Base-by-base conservation (phyloP, 371 early-diverging fungal species). In the Umbelopsis sp. region DNA sequence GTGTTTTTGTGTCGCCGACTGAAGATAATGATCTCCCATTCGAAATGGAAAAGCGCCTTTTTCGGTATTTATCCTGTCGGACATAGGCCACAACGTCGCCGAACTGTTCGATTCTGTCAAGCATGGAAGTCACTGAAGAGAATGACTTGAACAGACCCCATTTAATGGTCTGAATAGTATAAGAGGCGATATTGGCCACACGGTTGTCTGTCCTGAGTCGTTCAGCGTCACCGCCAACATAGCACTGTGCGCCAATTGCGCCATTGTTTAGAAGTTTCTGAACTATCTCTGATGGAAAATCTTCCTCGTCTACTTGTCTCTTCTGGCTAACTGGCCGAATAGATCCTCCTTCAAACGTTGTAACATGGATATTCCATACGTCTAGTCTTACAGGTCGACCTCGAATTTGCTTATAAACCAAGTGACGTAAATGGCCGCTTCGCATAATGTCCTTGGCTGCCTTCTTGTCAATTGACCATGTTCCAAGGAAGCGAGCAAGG, bases 381-480 rank as follows among this genome's bases (percentile, higher is more conserved):
- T 67, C 67, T 3, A 52, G 29, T 10, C 16, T 32, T 6, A 51
- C 44, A n/a, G 67, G 67, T 22, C 16, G 52, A 37, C 67, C 67
- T 22, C 52, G 67, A 12, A 67, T 18, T 52, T 67, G 67, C 41
- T 52, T 50, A 53, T 32, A 24, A 6, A 67, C 52, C 24, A 67
- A 53, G n/a, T 50, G 32, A 35, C 50, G 67, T 52, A 67, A n/a
- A 41, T 67, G 53, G 0, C 67, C 67, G 20, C 41, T 29, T 8
- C 53, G 67, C 53, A 67, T 52, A 44, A 67, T 25, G 25, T 67
- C 67, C 14, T 53, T 50, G 11, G 67, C 44, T 11, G 50, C 50
- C 24, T 67, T 32, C 48, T 67, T 67, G 67, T 67, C 67, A 14
- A 67, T 22, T n/a, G 50, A 44, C 67, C 67, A 67, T 3, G 67